Base-by-base conservation (phyloP, 805 yeast genomes). In the Zygotorulaspora florentina region DNA sequence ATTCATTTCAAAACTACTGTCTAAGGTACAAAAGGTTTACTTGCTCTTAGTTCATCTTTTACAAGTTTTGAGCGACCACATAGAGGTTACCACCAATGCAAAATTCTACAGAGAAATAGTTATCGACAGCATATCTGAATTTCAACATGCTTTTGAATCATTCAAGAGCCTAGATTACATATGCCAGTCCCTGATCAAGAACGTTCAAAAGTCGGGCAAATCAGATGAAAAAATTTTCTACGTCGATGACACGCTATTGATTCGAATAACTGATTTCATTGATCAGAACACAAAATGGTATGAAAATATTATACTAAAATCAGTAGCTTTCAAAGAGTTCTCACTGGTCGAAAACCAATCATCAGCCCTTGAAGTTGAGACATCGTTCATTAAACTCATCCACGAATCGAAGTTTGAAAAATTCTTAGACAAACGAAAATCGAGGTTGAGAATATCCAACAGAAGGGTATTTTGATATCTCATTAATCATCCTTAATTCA, bases 81-180 rank as follows among this genome's bases (percentile, higher is more conserved):
- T 55, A n/a, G 58, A 55, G 29, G 47, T 52, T 11, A 49, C 55
- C 7, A 30, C 42, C 9, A 46, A 46, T 12, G 39, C 52, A 11
- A 30, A 26, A 12, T 48, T 54, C 23, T 59, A 48, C 48, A 52
- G 51, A 33, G 38, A 44, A 9, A 44, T 59, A 9, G 41, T 56
- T 27, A 45, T 51, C 16, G 50, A 45, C 11, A 42, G 54, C 16
- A 40, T 61, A 38, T 35, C 52, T 1, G 52, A 57, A 40, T 61
- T 61, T 34, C 52, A 55, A 11, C 43, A 38, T 5, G 51, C 54
- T n/a, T 61, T 59, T 36, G 42, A 48, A 23, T 43, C 51, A 2
- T 56, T 52, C 39, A 57, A 59, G 33, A 12, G 47, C 16, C 45
- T 58, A 15, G 50, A 54, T 35, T 13, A 35, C n/a, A 48, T 53